Evolutionary conservation across 2,329 filamentous ascomycete species (phyloP).

Genomic region (Sarocladium oryzae): DNA sequence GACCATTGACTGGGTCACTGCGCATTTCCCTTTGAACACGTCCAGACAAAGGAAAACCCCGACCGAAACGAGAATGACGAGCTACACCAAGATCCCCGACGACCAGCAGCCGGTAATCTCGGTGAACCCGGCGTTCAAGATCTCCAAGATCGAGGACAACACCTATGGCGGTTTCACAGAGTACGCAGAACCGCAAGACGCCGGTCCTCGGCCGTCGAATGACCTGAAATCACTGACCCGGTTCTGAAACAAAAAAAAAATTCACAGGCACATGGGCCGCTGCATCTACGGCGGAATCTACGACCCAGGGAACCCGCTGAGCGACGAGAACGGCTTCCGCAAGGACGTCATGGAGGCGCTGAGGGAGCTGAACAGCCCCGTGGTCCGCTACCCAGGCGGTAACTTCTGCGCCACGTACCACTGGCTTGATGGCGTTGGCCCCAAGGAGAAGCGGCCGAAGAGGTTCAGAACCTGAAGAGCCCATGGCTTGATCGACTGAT

Average conservation of each 20-base stretch:
- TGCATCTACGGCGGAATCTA: constrained; percentile 87
- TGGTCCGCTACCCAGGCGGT: constrained; percentile 74
- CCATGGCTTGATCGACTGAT: constrained; percentile 2
- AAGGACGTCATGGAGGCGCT: constrained; percentile 71
- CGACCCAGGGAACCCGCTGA: constrained; percentile 67
- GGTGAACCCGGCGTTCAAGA: constrained; percentile 55
- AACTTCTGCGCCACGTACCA: constrained; percentile 84
- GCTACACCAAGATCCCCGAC: constrained; percentile 61
- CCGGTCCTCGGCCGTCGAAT: neutral
- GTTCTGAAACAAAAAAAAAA: no score
- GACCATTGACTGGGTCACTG: no score
- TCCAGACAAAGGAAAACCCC: no score
- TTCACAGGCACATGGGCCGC: constrained; percentile 70
- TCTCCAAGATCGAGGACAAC: constrained; percentile 71
- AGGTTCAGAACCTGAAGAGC: constrained; percentile 18
- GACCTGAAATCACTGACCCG: constrained; percentile 9
- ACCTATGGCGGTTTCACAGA: constrained; percentile 83
- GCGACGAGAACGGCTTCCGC: constrained; percentile 69
- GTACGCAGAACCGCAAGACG: constrained; percentile 45
- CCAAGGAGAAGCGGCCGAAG: constrained; percentile 58
- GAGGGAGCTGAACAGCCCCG: constrained; percentile 67
- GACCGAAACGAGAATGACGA: constrained; percentile 49
- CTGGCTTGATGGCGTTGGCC: constrained; percentile 77
- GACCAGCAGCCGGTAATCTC: constrained; percentile 57
- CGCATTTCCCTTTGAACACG: neutral